Evolutionary conservation across 495 filamentous ascomycete species (phyloP).

Genomic region (Aspergillus homomorphus): DNA sequence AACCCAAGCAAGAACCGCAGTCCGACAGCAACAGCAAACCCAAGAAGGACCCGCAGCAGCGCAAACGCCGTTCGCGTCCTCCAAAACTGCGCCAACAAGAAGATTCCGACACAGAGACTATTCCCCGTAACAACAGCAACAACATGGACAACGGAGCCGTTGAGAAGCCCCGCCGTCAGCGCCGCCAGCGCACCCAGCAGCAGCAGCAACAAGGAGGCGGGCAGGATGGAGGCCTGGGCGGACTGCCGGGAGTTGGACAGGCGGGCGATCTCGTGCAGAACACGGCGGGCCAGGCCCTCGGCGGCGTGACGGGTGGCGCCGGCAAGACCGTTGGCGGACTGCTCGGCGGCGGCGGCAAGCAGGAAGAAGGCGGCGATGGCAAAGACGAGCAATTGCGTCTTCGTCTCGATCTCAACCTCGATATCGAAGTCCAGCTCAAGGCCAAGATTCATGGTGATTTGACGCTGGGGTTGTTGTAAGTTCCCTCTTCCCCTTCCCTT

Average conservation of each 20-base stretch:
- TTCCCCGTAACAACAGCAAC: conserved; percentile 22
- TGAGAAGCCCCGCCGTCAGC: conserved; percentile 27
- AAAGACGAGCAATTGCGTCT: conserved; percentile 71
- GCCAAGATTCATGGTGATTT: conserved; percentile 90
- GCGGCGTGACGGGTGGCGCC: conserved; percentile 52
- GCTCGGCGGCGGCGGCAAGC: conserved; percentile 35
- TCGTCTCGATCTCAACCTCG: conserved; percentile 79
- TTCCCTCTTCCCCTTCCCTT: conserved; percentile 23
- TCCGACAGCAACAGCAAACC: conserved; percentile 19
- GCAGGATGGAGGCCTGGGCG: conserved; percentile 45
- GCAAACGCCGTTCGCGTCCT: conserved; percentile 4
- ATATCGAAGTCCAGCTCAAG: conserved; percentile 86
- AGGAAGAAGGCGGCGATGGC: conserved; percentile 41
- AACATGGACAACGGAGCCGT: conserved; percentile 35
- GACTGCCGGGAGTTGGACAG: conserved; percentile 58
- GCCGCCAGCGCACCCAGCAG: conserved; percentile 31
- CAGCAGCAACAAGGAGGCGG: conserved; percentile 34
- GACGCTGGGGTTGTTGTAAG: conserved; percentile 79
- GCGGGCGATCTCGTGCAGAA: conserved; percentile 57
- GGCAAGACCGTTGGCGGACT: conserved; percentile 57
- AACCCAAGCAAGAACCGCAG: conserved; percentile 22
- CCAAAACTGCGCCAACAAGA: conserved; percentile 21
- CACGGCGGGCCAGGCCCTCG: conserved; percentile 60
- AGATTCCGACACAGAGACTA: conserved; percentile 38
- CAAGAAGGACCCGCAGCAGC: conserved; percentile 22